phyloP scores from a whole-genome alignment of 2,329 filamentous ascomycete species.

The Neonectria faginata region DNA sequence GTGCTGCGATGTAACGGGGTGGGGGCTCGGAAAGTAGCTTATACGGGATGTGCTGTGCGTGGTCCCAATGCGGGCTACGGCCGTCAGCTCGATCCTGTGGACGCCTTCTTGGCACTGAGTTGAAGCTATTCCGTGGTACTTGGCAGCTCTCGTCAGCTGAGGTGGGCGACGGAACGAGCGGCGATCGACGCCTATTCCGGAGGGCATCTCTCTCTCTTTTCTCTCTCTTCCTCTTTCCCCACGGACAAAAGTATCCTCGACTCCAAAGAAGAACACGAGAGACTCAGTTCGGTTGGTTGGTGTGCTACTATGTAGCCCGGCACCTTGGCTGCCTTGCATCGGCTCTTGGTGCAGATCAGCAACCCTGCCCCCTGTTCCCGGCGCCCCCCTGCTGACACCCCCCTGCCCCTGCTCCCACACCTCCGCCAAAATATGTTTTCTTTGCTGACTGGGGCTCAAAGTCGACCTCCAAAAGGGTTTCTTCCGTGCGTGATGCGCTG shows the following conservation, averaged over 20 bases:
- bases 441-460: neutral
- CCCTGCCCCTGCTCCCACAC: neutral
- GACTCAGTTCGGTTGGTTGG: neutral
- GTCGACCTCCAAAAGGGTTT: neutral
- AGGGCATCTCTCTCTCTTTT: neutral
- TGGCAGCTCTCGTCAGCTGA: conserved; percentile 8
- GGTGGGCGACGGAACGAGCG: neutral
- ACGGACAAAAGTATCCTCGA: neutral
- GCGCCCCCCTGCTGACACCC: neutral
- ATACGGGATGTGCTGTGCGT: neutral
- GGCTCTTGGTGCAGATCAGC: conserved; percentile 6
- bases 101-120: neutral
- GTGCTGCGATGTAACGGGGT: neutral
- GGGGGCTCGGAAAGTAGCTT: neutral
- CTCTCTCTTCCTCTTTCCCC: neutral
- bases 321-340: neutral
- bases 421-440: neutral
- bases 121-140: neutral
- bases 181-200: neutral
- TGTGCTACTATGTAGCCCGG: neutral
- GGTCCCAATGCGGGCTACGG: neutral
- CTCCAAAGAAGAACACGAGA: neutral
- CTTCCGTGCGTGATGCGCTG: neutral
- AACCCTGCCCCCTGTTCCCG: neutral
- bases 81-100: neutral